phyloP scores from a whole-genome alignment of 148 eudicot species.

The Silene uniflora region DNA sequence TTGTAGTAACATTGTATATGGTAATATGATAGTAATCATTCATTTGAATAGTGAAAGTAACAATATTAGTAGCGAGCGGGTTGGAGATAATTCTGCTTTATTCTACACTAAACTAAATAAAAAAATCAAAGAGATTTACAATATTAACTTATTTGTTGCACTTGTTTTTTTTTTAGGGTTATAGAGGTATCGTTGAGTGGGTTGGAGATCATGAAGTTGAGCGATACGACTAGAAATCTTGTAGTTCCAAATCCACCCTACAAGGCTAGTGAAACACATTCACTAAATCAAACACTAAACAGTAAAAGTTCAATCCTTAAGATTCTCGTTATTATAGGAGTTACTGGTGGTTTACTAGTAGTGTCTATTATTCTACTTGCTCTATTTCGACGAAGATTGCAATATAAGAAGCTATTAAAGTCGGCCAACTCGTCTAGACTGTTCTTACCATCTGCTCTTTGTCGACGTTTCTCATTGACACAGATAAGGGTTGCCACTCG shows the following conservation, averaged over 20 bases:
- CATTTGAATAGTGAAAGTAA: too few species aligned
- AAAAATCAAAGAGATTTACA: too few species aligned
- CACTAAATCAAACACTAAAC: neutral
- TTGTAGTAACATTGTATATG: too few species aligned
- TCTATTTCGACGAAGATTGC: neutral
- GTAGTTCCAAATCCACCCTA: constrained; percentile 30
- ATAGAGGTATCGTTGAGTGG: constrained; percentile 28
- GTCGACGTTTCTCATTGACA: too few species aligned
- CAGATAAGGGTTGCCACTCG: constrained; percentile 27
- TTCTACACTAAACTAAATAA: too few species aligned
- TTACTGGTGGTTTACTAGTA: neutral
- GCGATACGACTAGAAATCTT: constrained; percentile 32
- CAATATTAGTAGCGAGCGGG: too few species aligned
- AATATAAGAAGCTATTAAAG: too few species aligned
- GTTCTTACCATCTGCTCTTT: constrained; percentile 14
- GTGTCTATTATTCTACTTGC: neutral
- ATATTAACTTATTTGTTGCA: too few species aligned
- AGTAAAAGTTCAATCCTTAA: neutral
- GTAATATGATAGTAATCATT: too few species aligned
- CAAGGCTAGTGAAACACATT: neutral
- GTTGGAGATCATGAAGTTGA: constrained; percentile 45
- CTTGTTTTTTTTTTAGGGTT: neutral
- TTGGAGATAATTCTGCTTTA: too few species aligned
- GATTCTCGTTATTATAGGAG: neutral
- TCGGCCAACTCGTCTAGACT: neutral